These are phyloP conservation scores for Ehretia macrophylla DNA, from an alignment of 257 asterid genomes.

Conservation along the genomic window DNA sequence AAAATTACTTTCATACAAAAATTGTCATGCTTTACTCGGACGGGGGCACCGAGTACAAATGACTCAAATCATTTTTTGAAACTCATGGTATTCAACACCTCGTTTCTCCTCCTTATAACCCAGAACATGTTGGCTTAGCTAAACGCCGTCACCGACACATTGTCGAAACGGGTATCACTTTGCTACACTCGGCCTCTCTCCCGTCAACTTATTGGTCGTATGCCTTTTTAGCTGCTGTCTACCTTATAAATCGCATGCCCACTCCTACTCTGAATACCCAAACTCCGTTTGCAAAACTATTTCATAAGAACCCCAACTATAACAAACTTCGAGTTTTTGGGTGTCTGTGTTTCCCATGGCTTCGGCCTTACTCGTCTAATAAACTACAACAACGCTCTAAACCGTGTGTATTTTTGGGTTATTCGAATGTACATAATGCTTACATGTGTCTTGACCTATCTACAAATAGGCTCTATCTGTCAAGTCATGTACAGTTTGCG, in stretches of 20 bases:
- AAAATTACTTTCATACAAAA: neutral
- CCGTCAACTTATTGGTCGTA: neutral
- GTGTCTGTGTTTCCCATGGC: conserved; percentile 12
- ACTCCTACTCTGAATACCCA: neutral
- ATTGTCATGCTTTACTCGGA: neutral
- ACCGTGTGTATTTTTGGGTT: conserved; percentile 7
- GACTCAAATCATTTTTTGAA: neutral
- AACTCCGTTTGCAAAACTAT: neutral
- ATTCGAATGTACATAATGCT: conserved; percentile 10
- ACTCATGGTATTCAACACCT: conserved; percentile 3
- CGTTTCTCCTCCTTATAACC: conserved; percentile 5
- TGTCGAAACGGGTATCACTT: conserved; percentile 6
- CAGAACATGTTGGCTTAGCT: conserved; percentile 3
- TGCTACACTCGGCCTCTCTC: neutral
- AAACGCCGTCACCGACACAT: conserved; percentile 9
- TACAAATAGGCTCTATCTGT: neutral
- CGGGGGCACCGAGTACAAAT: conserved; percentile 1
- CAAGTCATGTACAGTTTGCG: conserved; percentile 11
- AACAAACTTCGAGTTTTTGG: conserved; percentile 8
- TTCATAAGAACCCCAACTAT: neutral
- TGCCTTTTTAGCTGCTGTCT: neutral
- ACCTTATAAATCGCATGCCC: conserved; percentile 13
- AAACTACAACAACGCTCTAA: neutral
- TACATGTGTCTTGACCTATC: conserved; percentile 6
- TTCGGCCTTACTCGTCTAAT: neutral